A percentile compares a stretch with the other conserved stretches of the same genome.
phyloP scores from a whole-genome alignment of 2,329 filamentous ascomycete genomes.

The Cercospora nicotianae region DNA sequence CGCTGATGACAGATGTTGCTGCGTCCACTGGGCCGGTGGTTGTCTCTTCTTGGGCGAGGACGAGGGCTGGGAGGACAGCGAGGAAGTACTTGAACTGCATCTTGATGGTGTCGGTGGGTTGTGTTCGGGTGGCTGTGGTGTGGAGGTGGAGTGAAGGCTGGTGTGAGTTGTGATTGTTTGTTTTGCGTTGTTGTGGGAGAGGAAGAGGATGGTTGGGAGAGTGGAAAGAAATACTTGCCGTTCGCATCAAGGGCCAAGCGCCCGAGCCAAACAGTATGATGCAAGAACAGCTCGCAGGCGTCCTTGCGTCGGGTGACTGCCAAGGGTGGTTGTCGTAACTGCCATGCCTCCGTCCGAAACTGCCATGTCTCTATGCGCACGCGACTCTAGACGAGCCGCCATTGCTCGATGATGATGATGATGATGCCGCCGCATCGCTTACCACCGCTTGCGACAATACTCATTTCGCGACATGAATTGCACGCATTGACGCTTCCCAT shows the following conservation, averaged over 20 bases:
- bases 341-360: conserved; percentile 3
- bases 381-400: not conserved
- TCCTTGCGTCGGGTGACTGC: not conserved
- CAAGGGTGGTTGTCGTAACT: conserved; percentile 2
- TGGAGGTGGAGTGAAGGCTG: not conserved
- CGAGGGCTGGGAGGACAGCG: not conserved
- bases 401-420: not conserved
- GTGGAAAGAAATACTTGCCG: not conserved
- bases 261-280: not conserved
- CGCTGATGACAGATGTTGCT: not conserved
- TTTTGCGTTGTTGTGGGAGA: not conserved
- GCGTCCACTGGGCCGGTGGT: not conserved
- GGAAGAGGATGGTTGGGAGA: not conserved
- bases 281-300: conserved; percentile 1
- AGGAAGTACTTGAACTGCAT: conserved; percentile 15
- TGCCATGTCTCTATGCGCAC: not conserved
- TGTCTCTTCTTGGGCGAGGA: not conserved
- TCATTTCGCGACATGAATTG: not conserved
- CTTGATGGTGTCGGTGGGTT: not conserved
- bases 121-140: not conserved
- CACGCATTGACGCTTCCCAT: not conserved
- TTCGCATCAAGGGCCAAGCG: conserved; percentile 1
- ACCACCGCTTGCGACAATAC: not conserved
- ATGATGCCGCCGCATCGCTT: not conserved
- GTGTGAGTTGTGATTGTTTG: not conserved